Evolutionary conservation across 2,329 filamentous ascomycete genomes (phyloP), one percentile per base, ranked within the genome.

Genomic region (Neonectria ditissima): DNA sequence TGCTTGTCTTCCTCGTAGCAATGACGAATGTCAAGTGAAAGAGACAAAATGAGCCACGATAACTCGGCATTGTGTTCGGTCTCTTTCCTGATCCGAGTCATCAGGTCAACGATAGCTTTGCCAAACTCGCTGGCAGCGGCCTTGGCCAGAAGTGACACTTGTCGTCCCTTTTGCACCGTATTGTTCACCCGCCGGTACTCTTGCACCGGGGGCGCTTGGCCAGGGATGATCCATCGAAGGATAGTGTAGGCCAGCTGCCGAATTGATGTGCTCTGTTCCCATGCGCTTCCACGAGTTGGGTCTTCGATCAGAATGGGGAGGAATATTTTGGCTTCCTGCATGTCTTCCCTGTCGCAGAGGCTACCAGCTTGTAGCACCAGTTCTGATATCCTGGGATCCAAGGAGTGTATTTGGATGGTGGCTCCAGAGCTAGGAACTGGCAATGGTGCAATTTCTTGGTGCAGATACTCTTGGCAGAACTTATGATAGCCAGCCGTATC

Each of bases 301-400:
- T 83, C 84, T 66, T 91, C 88, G 10, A 89, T 78, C 0, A 93
- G 75, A 22, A 90, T 82, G 0, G 90, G 89, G 1, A 94, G 81
- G 73, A 91, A 94, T 13, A 92, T 82, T 43, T 83, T 77, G 13
- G 53, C 20, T 5, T 68, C 53, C 2, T 60, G 16, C 1, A 78
- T 71, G 1, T 67, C 62, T 2, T 76, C 65, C 2, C 59, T 60
- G 18, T 55, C 39, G 20, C 48, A 50, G 2, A 63, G 28, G 8
- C 48, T 26, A 2, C 65, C 64, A 47, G 79, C 48, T 52, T 80
- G 77, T 1, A 81, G 54, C 11, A 79, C 54, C 7, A 81, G 60
- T 62, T 82, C 80, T 1, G 79, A 81, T 43, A 81, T 60, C 39
- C 80, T 74, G 0, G 80, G 80, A 43, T 82, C 80, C 6, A 81